phyloP scores from a whole-genome alignment of 768 basidiomycete species.

The Hygrophoropsis aurantiaca region DNA sequence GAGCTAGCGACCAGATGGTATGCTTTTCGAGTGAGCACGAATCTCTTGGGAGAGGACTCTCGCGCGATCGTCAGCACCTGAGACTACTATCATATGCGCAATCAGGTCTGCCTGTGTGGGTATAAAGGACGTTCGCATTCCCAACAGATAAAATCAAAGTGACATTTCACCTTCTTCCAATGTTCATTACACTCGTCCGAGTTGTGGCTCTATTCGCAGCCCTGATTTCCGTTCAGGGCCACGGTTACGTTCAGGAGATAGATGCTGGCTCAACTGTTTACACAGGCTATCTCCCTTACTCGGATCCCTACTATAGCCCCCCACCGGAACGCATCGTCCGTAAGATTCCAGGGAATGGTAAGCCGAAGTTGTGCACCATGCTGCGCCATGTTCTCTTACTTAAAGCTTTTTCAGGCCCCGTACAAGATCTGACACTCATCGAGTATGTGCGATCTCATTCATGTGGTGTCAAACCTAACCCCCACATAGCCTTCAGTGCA shows the following conservation, averaged over 20 bases:
- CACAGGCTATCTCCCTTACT: constrained; percentile 39
- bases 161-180: no score
- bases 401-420: constrained; percentile 27
- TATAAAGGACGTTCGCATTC: no score
- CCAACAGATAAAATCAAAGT: no score
- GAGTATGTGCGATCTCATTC: constrained; percentile 27
- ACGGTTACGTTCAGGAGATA: constrained; percentile 44
- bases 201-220: neutral
- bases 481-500: constrained; percentile 27
- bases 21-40: no score
- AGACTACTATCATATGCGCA: no score
- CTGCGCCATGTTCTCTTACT: neutral
- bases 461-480: neutral
- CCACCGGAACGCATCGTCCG: constrained; percentile 41
- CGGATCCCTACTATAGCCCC: constrained; percentile 35
- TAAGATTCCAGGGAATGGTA: constrained; percentile 42
- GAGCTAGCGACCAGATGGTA: no score
- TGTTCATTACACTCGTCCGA: no score
- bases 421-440: constrained; percentile 36
- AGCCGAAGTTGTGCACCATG: constrained; percentile 3
- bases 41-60: no score
- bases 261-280: constrained; percentile 31
- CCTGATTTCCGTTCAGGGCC: constrained; percentile 25
- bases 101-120: no score
- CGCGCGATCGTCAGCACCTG: no score